Evolutionary conservation across 805 yeast genomes (phyloP).

Genomic region (Saccharomycopsis olivae): DNA sequence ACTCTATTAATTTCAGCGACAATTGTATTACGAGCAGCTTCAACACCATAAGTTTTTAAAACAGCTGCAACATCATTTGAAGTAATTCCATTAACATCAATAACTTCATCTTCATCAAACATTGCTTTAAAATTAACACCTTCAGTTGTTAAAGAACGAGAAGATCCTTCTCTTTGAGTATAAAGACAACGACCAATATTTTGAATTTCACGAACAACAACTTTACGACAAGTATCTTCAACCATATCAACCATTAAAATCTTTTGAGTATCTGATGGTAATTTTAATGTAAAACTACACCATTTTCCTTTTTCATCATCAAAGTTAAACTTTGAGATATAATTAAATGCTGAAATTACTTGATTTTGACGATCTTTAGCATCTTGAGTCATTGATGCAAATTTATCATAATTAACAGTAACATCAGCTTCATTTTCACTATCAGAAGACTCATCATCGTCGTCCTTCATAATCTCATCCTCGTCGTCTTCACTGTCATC

Average conservation of each 20-base stretch:
- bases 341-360: slow-evolving; percentile 60
- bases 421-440: slow-evolving; percentile 20
- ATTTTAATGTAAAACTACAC: slow-evolving; percentile 84
- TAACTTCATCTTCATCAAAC: slow-evolving; percentile 96
- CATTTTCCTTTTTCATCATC: slow-evolving; percentile 84
- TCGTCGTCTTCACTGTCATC: slow-evolving; percentile 35
- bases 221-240: slow-evolving; percentile 81
- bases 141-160: slow-evolving; percentile 80
- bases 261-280: slow-evolving; percentile 81
- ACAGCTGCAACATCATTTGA: slow-evolving; percentile 93
- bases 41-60: slow-evolving; percentile 88
- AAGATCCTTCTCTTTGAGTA: slow-evolving; percentile 60
- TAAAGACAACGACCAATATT: slow-evolving; percentile 87
- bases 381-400: slow-evolving; percentile 35
- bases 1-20: slow-evolving; percentile 93
- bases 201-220: slow-evolving; percentile 89
- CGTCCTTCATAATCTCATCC: slow-evolving; percentile 24
- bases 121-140: slow-evolving; percentile 96
- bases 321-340: slow-evolving; percentile 72
- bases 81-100: slow-evolving; percentile 78
- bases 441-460: slow-evolving; percentile 24
- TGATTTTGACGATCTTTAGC: slow-evolving; percentile 84
- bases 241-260: slow-evolving; percentile 93
- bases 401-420: slow-evolving; percentile 1
- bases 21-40: slow-evolving; percentile 96